Conservation (phyloP, 805 yeast species). For the Suhomyces tanzawaensis region DNA sequence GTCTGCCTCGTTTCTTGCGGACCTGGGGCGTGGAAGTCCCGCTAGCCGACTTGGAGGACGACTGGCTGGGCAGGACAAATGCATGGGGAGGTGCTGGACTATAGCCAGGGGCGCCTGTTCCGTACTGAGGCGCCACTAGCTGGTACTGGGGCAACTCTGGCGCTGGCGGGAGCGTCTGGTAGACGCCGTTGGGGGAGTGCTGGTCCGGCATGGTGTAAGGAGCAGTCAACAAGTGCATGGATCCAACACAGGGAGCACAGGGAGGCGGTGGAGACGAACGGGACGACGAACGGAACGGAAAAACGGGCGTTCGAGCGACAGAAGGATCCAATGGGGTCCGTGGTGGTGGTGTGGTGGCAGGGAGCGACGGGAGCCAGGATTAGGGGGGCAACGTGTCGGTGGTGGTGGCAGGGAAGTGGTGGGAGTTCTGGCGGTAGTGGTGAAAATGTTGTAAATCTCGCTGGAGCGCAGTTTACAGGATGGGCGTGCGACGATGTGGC, state of each 20-base stretch:
- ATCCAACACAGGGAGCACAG: neutral
- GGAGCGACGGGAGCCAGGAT: no score
- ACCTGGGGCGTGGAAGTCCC: conserved; percentile 18
- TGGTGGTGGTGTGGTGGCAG: neutral
- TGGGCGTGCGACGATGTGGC: no score
- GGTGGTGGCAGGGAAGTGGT: neutral
- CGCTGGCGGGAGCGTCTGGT: neutral
- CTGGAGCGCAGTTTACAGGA: no score
- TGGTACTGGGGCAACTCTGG: neutral
- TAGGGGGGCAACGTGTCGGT: no score
- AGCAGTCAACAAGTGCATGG: neutral
- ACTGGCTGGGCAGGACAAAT: neutral
- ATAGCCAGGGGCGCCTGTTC: no score
- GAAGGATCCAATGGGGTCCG: neutral
- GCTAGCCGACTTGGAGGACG: conserved; percentile 1
- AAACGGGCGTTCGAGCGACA: neutral
- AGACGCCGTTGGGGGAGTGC: neutral
- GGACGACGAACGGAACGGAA: neutral
- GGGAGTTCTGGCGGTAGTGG: no score
- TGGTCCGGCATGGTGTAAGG: neutral
- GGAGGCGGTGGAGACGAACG: neutral
- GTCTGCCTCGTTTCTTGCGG: conserved; percentile 45
- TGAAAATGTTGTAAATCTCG: no score
- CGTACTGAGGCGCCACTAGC: neutral
- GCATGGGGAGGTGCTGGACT: no score